Conservation (phyloP, 495 filamentous ascomycete genomes). For the Penicillium coprophilum region DNA sequence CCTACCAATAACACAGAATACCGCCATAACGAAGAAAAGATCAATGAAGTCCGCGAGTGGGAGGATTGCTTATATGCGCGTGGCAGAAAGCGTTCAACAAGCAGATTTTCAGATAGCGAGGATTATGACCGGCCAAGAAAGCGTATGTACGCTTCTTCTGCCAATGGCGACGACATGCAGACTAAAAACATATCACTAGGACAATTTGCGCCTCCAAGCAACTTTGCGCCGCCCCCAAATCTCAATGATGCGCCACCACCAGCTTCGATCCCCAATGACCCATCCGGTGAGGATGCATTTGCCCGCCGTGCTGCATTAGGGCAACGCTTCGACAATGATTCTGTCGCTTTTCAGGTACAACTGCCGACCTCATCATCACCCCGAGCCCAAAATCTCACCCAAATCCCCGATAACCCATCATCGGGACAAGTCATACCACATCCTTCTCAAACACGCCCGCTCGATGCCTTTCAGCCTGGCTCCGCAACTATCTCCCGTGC, state of each 20-base stretch:
- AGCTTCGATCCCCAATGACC: slow-evolving; percentile 51
- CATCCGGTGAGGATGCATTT: slow-evolving; percentile 71
- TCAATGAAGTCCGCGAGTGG: slow-evolving; percentile 81
- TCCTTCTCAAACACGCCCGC: slow-evolving; percentile 34
- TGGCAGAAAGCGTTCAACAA: slow-evolving; percentile 52
- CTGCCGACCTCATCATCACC: slow-evolving; percentile 23
- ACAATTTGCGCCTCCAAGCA: slow-evolving; percentile 70
- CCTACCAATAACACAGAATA: slow-evolving; percentile 90
- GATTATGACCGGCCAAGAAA: slow-evolving; percentile 51
- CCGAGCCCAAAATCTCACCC: slow-evolving; percentile 43
- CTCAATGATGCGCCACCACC: slow-evolving; percentile 42
- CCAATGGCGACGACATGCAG: background rate
- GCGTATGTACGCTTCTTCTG: slow-evolving; percentile 42
- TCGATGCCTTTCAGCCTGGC: slow-evolving; percentile 42
- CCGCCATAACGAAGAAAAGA: slow-evolving; percentile 78
- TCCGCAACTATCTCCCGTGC: slow-evolving; percentile 74
- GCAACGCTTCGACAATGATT: slow-evolving; percentile 16
- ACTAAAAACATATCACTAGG: slow-evolving; percentile 39
- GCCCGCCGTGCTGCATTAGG: slow-evolving; percentile 59
- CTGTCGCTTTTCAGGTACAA: slow-evolving; percentile 7
- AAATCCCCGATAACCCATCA: slow-evolving; percentile 36
- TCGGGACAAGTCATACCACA: slow-evolving; percentile 35
- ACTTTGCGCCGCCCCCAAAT: slow-evolving; percentile 70
- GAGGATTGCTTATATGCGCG: slow-evolving; percentile 81
- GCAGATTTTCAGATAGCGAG: slow-evolving; percentile 58